Percentiles rank a stretch among this genome's conserved stretches.
Conservation (phyloP, 306 rosid genomes). For the Cucumis melo region DNA sequence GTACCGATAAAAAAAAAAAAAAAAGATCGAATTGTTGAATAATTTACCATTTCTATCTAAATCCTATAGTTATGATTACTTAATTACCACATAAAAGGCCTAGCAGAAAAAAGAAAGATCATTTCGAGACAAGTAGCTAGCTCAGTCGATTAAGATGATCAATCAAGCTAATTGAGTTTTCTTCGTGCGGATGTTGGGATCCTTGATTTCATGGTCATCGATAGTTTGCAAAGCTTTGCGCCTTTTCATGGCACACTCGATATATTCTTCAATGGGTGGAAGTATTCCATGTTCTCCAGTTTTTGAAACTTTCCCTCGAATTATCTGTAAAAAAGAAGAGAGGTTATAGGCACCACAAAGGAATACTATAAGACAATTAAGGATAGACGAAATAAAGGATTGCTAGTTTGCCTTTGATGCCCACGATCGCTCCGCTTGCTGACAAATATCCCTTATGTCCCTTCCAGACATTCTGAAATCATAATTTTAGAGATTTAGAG, state of each 20-base stretch:
- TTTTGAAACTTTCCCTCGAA: conserved; percentile 29
- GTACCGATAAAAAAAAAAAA: neutral
- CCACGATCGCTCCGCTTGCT: conserved; percentile 91
- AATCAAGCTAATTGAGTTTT: conserved; percentile 17
- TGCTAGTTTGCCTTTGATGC: conserved; percentile 61
- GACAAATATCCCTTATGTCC: conserved; percentile 77
- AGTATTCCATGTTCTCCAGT: conserved; percentile 21
- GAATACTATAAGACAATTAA: neutral
- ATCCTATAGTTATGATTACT: neutral
- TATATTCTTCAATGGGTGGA: conserved; percentile 31
- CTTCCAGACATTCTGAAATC: conserved; percentile 87
- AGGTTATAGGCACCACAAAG: neutral
- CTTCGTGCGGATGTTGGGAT: neutral
- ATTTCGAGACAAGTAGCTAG: neutral
- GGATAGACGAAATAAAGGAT: neutral
- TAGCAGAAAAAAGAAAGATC: neutral
- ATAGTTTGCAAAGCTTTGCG: conserved; percentile 17
- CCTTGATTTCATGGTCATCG: neutral
- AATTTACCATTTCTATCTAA: neutral
- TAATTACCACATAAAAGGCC: neutral
- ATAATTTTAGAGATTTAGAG: neutral
- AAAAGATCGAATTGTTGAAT: neutral
- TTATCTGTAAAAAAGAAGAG: conserved; percentile 37
- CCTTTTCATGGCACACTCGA: conserved; percentile 22
- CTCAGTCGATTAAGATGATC: neutral